Evolutionary conservation across 352 stramenopile species (phyloP), one percentile per base, ranked within the genome.

Genomic region (Phytophthora parvispora): DNA sequence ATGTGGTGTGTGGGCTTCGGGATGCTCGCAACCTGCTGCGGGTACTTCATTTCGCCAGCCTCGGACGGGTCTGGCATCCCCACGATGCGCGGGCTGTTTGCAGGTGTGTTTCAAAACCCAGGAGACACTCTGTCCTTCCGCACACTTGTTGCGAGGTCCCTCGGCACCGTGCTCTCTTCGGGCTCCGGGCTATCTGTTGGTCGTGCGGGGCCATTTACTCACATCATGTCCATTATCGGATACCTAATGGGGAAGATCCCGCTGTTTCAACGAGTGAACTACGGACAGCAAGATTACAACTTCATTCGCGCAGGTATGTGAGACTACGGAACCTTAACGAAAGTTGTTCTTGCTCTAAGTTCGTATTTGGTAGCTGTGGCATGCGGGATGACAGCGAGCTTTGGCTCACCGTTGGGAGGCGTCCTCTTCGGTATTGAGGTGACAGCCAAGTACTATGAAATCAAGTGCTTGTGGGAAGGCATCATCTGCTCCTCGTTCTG

Each of bases 391-490:
- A 95, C 89, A 1, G 87, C 89, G 24, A 93, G 84, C 43, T 96
- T 96, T 45, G 89, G 89, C 6, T 93, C 87, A 0, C 89, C 89
- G 3, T 68, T 96, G 0, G 89, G 89, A 7, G 87, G 89, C 6
- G 81, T 96, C 10, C 66, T 96, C 4, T 96, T 90, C 56, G 89
- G 85, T 16, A 94, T 96, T 27, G 89, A 96, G 74, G 89, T 95
- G 34, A 94, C 87, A 0, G 86, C 87, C 9, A 88, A 83, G 38
- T 93, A 91, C 56, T 96, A 94, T 59, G 84, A 92, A 62, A 93
- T 96, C 71, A 92, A 91, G 66, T 93, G 83, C 16, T 74, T 95
- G 8, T 95, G 88, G 88, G 86, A 94, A 67, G 84, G 86, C 16
- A 84, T 94, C 27, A 95, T 95, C 60, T 86, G 83, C 60, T 92